phyloP scores from a whole-genome alignment of 495 filamentous ascomycete species.

The Aspergillus wentii region DNA sequence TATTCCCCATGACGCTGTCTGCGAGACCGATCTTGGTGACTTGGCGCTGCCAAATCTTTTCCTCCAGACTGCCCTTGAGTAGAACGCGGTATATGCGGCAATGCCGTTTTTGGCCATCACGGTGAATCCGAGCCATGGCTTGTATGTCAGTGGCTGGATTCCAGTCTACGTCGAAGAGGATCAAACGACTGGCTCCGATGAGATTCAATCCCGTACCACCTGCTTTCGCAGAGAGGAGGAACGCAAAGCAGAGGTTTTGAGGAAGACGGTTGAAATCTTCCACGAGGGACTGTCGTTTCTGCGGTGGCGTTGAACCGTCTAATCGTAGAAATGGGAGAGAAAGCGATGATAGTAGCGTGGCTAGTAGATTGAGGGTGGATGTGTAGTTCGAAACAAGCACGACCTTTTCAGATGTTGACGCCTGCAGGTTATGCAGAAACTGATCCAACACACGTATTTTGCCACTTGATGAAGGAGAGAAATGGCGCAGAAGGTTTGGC shows the following conservation, averaged over 20 bases:
- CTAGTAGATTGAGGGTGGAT: slow-evolving; percentile 67
- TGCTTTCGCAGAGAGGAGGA: slow-evolving; percentile 74
- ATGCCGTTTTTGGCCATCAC: slow-evolving; percentile 68
- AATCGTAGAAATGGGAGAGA: slow-evolving; percentile 65
- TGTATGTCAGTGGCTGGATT: slow-evolving; percentile 78
- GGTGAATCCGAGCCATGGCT: slow-evolving; percentile 81
- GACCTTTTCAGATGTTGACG: slow-evolving; percentile 64
- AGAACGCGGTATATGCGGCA: slow-evolving; percentile 73
- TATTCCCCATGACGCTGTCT: slow-evolving; percentile 62
- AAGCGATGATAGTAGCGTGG: slow-evolving; percentile 57
- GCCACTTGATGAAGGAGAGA: slow-evolving; percentile 55
- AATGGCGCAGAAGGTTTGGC: slow-evolving; percentile 49
- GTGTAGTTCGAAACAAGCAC: slow-evolving; percentile 83
- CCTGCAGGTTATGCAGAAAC: slow-evolving; percentile 58
- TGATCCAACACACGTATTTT: slow-evolving; percentile 71
- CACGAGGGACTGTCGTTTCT: slow-evolving; percentile 68
- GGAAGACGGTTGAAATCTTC: slow-evolving; percentile 69
- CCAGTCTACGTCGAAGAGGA: slow-evolving; percentile 82
- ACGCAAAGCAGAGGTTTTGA: slow-evolving; percentile 58
- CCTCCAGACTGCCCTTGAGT: slow-evolving; percentile 68
- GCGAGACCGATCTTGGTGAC: slow-evolving; percentile 70
- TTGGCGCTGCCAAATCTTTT: slow-evolving; percentile 84
- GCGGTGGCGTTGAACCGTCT: slow-evolving; percentile 64
- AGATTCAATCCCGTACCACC: slow-evolving; percentile 75
- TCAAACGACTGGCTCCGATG: slow-evolving; percentile 68